phyloP scores from a whole-genome alignment of 768 basidiomycete species.

The Hericium coralloides region DNA sequence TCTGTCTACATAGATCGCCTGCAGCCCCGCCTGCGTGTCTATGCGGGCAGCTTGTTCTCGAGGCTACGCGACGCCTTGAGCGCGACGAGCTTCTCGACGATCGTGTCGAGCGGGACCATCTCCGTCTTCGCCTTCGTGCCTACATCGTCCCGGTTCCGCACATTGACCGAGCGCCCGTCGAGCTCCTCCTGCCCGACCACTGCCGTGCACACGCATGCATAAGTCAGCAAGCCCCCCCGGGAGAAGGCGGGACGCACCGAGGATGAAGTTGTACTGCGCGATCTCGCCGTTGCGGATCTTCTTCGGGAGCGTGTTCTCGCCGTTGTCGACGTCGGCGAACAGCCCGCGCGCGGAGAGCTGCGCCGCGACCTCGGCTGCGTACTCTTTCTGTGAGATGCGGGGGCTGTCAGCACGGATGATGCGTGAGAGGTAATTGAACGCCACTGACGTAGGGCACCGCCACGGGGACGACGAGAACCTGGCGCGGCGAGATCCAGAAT shows the following conservation, averaged over 20 bases:
- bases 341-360: slow-evolving; percentile 62
- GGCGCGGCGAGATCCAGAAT: slow-evolving; percentile 97
- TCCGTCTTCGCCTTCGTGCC: slow-evolving; percentile 77
- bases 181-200: slow-evolving; percentile 95
- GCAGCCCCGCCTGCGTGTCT: background rate
- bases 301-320: slow-evolving; percentile 88
- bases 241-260: slow-evolving; percentile 47
- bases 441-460: slow-evolving; percentile 75
- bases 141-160: slow-evolving; percentile 91
- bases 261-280: slow-evolving; percentile 95
- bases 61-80: slow-evolving; percentile 55
- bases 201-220: slow-evolving; percentile 22
- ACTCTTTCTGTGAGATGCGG: slow-evolving; percentile 58
- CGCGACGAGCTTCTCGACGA: slow-evolving; percentile 57
- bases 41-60: slow-evolving; percentile 40
- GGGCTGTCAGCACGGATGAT: background rate
- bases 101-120: slow-evolving; percentile 62
- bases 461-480: slow-evolving; percentile 91
- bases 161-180: slow-evolving; percentile 80
- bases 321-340: slow-evolving; percentile 88
- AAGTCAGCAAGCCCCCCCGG: background rate
- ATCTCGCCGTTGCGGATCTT: slow-evolving; percentile 97
- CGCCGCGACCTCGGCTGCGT: slow-evolving; percentile 74
- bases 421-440: background rate
- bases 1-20: background rate